phyloP scores from a whole-genome alignment of 1,284 basidiomycete genomes.

The Trametes hirsuta region DNA sequence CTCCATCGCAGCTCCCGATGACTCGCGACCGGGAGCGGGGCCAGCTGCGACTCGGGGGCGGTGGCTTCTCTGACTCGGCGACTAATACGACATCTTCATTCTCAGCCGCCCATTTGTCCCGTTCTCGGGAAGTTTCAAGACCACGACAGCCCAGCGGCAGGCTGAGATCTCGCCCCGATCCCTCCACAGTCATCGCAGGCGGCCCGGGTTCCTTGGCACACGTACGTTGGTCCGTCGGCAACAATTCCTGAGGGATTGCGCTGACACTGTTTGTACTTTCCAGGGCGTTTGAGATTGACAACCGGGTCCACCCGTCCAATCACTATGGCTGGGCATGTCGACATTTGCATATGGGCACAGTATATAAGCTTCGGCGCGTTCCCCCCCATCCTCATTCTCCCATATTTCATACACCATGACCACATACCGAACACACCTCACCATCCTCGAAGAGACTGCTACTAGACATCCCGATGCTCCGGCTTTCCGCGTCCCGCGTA shows the following conservation, averaged over 20 bases:
- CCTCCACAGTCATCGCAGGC: constrained; percentile 17
- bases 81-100: constrained; percentile 18
- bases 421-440: constrained; percentile 46
- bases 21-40: constrained; percentile 20
- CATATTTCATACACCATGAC: constrained; percentile 27
- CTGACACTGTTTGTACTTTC: constrained; percentile 22
- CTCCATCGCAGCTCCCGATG: constrained; percentile 10
- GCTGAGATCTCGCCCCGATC: constrained; percentile 22
- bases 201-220: constrained; percentile 4
- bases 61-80: constrained; percentile 25
- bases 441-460: constrained; percentile 52
- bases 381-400: constrained; percentile 15
- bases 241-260: constrained; percentile 15
- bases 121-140: constrained; percentile 20
- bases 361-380: constrained; percentile 16
- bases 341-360: constrained; percentile 8
- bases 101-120: constrained; percentile 15
- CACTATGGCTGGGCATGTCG: constrained; percentile 25
- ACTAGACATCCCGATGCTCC: constrained; percentile 44
- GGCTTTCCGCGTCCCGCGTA: constrained; percentile 53
- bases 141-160: constrained; percentile 16
- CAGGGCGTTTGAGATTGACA: constrained; percentile 28
- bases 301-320: constrained; percentile 22
- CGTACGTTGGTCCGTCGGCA: constrained; percentile 12
- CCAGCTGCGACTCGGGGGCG: constrained; percentile 5